These are phyloP conservation scores for Clarkia xantiana DNA, from an alignment of 345 rosid genomes.

Conservation along the genomic window DNA sequence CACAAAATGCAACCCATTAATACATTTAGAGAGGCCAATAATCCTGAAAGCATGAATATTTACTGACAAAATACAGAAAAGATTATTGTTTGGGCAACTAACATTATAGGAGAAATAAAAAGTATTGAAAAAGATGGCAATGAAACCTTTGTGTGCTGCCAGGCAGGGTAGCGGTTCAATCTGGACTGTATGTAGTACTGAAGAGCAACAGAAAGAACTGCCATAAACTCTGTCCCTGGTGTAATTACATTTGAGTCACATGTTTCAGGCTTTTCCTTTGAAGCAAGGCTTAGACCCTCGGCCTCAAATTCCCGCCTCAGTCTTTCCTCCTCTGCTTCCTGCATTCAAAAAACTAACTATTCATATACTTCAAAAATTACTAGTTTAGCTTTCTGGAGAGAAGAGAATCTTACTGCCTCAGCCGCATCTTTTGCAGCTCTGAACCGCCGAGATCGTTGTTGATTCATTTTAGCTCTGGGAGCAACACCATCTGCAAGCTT, in stretches of 20 bases:
- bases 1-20: constrained; percentile 50
- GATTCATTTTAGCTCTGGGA: constrained; percentile 99
- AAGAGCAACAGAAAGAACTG: constrained; percentile 72
- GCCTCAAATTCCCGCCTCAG: constrained; percentile 66
- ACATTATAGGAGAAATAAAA: constrained; percentile 20
- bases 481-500: constrained; percentile 82
- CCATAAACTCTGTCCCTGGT: constrained; percentile 96
- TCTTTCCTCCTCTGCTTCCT: constrained; percentile 96
- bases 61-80: constrained; percentile 21
- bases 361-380: too few relatives aligned
- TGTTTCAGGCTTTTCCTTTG: constrained; percentile 70
- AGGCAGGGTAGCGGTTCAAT: constrained; percentile 68
- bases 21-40: constrained; percentile 40
- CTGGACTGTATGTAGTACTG: constrained; percentile 80
- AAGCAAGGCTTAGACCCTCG: constrained; percentile 40
- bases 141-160: constrained; percentile 75
- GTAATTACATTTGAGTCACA: constrained; percentile 92
- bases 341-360: constrained; percentile 2
- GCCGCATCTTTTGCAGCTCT: constrained; percentile 98
- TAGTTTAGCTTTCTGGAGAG: too few relatives aligned
- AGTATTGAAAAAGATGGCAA: constrained; percentile 10
- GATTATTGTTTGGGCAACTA: constrained; percentile 49
- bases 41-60: constrained; percentile 31
- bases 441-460: constrained; percentile 87
- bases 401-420: constrained; percentile 50